These are phyloP conservation scores for Tephrocybe sp. DNA, from an alignment of 768 basidiomycete genomes.

Conservation along the genomic window DNA sequence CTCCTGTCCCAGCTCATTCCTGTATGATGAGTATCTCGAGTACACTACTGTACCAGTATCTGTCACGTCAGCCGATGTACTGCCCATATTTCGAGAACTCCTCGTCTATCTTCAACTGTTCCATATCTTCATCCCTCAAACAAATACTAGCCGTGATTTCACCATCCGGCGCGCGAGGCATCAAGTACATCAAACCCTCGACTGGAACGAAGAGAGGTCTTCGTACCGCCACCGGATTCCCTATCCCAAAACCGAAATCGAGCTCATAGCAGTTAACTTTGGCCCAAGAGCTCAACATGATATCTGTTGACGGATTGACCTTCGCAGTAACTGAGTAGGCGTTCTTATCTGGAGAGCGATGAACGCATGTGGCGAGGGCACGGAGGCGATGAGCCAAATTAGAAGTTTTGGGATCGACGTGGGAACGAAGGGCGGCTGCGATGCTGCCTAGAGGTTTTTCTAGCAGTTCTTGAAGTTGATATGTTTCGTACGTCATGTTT, in stretches of 20 bases:
- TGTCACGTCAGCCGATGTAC: slow-evolving; percentile 13
- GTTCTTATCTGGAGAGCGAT: slow-evolving; percentile 15
- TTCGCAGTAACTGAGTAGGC: slow-evolving; percentile 15
- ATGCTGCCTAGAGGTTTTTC: slow-evolving; percentile 19
- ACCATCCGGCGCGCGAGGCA: slow-evolving; percentile 21
- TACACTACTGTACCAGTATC: too few relatives aligned
- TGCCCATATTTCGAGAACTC: slow-evolving; percentile 19
- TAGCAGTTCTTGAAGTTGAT: slow-evolving; percentile 9
- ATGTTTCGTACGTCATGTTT: not conserved
- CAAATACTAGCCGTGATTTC: slow-evolving; percentile 21
- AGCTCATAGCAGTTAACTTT: slow-evolving; percentile 20
- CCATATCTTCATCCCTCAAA: slow-evolving; percentile 27
- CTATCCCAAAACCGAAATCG: slow-evolving; percentile 24
- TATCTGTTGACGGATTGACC: slow-evolving; percentile 16
- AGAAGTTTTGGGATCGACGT: slow-evolving; percentile 18
- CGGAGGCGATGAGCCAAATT: slow-evolving; percentile 18
- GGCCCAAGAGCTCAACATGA: slow-evolving; percentile 29
- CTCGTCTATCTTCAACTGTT: slow-evolving; percentile 20
- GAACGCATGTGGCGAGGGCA: slow-evolving; percentile 20
- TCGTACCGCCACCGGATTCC: slow-evolving; percentile 23
- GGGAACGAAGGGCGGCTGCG: slow-evolving; percentile 22
- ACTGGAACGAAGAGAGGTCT: slow-evolving; percentile 23
- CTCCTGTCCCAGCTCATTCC: too few relatives aligned
- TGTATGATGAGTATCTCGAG: too few relatives aligned
- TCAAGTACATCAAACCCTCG: slow-evolving; percentile 26